Evolutionary conservation across 1,284 basidiomycete species (phyloP), one percentile per base, ranked within the genome.

Genomic region (Cutaneotrichosporon mucoides): DNA sequence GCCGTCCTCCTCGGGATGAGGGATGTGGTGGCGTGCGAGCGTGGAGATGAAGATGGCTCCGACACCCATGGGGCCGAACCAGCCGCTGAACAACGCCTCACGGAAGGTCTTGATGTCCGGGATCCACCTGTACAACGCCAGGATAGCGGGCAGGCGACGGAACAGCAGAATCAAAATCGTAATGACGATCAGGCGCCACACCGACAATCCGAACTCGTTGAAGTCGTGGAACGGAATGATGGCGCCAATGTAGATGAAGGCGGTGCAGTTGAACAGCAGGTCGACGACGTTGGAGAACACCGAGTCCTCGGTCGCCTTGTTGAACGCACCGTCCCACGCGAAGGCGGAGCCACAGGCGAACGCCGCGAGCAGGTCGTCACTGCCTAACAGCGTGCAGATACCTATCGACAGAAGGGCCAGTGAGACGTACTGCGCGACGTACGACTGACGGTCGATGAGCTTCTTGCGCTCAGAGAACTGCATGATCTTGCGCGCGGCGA

Each of bases 211-310:
- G 0, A 80, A 77, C 72, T 89, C 79, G 64, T 85, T 83, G 79
- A 92, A 97, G 47, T 83, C 81, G 68, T 82, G 77, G 76, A 97
- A 97, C 0, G 93, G 93, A 84, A 93, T 93, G 85, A 93, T 92
- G 41, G 93, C 92, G 60, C 92, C 92, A 59, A 96, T 88, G 73
- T 88, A 96, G 57, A 96, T 86, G 80, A 96, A 96, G 67, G 87
- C 88, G 16, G 90, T 88, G 62, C 89, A 84, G 79, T 94, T 94
- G 84, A 94, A 92, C 35, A 83, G 71, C 72, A 83, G 63, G 70
- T 96, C 94, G 73, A 99, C 92, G 69, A 99, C 95, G 78, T 90
- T 93, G 67, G 89, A 92, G 81, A 99, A 99, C 67, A 94, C 88
- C 35, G 89, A 84, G 74, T 94, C 90, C 75, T 96, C 94, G 2